Evolutionary conservation across 495 filamentous ascomycete genomes (phyloP).

Genomic region (Penicillium egyptiacum): DNA sequence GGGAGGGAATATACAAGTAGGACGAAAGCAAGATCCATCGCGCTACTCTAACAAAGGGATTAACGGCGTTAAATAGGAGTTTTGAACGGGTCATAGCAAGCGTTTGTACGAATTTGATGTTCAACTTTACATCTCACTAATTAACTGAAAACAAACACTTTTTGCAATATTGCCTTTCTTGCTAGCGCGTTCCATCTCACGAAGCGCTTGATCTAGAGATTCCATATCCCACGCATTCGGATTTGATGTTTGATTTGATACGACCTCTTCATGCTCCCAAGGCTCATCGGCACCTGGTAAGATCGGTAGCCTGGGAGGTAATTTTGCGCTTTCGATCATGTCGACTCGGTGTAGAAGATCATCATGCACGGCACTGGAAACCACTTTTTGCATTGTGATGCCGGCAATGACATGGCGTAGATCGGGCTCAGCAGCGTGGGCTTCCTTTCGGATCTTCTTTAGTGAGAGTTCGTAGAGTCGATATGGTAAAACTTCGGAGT

Average conservation of each 20-base stretch:
- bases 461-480: constrained; percentile 28
- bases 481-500: constrained; percentile 28
- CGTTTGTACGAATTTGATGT: neutral
- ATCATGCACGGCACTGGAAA: constrained; percentile 15
- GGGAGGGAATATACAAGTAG: neutral
- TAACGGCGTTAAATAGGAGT: neutral
- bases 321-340: constrained; percentile 9
- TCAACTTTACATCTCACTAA: constrained; percentile 21
- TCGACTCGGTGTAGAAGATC: constrained; percentile 26
- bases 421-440: constrained; percentile 25
- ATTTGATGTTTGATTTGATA: neutral
- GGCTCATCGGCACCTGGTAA: constrained; percentile 19
- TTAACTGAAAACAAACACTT: constrained; percentile 26
- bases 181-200: constrained; percentile 22
- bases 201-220: constrained; percentile 22
- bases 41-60: neutral
- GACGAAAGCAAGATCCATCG: neutral
- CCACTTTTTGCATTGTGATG: constrained; percentile 25
- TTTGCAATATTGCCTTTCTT: constrained; percentile 24
- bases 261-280: constrained; percentile 18
- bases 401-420: constrained; percentile 26
- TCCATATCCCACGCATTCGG: constrained; percentile 18
- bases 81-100: neutral
- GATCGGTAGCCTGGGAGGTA: constrained; percentile 10
- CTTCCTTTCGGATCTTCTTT: constrained; percentile 31